A percentile compares a stretch with the other conserved stretches of the same genome.
phyloP scores from a whole-genome alignment of 257 asterid genomes.

The Nicotiana knightiana region DNA sequence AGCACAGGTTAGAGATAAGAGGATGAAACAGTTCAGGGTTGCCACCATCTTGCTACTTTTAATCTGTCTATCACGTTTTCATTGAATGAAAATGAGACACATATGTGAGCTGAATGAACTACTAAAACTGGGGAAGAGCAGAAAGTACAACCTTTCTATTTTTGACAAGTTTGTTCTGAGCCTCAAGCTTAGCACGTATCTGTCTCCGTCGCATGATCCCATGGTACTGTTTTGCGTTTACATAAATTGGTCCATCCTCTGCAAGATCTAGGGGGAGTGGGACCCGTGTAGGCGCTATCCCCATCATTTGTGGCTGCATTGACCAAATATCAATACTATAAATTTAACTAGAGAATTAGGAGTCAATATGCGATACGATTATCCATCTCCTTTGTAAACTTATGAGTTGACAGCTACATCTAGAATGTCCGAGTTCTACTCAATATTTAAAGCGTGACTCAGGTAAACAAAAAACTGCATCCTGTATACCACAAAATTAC shows the following conservation, averaged over 20 bases:
- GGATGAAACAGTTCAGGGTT: no score
- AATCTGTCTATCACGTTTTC: not conserved
- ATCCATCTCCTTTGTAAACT: not conserved
- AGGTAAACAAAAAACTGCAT: not conserved
- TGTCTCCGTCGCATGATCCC: conserved; percentile 89
- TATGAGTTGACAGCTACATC: not conserved
- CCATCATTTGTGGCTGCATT: conserved; percentile 65
- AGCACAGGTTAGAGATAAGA: no score
- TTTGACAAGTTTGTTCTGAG: conserved; percentile 82
- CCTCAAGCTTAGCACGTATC: conserved; percentile 91
- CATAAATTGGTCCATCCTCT: conserved; percentile 87
- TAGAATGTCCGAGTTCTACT: not conserved
- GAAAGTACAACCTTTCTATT: conserved; percentile 52
- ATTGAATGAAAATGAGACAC: not conserved
- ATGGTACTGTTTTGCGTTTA: conserved; percentile 88
- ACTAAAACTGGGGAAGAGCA: not conserved
- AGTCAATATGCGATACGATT: not conserved
- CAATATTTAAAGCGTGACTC: not conserved
- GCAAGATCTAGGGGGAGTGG: conserved; percentile 78
- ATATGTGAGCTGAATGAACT: not conserved
- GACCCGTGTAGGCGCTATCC: conserved; percentile 52
- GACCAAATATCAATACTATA: conserved; percentile 9
- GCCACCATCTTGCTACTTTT: no score
- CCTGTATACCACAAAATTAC: not conserved
- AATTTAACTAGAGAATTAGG: not conserved